phyloP scores from a whole-genome alignment of 2,329 filamentous ascomycete species.

The Ophiostoma ulmi region DNA sequence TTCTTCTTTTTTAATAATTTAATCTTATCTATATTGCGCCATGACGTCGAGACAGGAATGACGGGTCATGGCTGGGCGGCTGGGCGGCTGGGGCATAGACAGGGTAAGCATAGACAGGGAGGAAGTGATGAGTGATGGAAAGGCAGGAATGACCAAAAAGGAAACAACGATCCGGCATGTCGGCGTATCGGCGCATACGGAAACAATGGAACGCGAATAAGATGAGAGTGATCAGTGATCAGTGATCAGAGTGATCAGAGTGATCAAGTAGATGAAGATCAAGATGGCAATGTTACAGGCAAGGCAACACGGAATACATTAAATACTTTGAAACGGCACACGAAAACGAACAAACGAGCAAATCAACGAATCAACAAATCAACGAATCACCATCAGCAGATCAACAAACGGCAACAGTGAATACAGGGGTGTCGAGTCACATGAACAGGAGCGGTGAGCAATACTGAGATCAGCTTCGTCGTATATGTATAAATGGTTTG shows the following conservation, averaged over 20 bases:
- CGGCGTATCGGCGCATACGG: neutral
- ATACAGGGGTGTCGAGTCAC: constrained; percentile 3
- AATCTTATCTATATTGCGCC: neutral
- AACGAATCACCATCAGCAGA: neutral
- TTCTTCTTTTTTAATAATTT: neutral
- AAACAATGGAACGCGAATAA: neutral
- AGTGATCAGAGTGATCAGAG: no score
- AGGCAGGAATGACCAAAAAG: neutral
- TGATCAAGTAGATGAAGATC: no score
- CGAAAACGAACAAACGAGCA: no score
- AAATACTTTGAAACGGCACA: no score
- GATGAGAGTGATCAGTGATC: neutral
- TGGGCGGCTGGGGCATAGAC: no score
- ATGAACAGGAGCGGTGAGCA: constrained; percentile 13
- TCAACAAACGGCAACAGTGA: neutral
- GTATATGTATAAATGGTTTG: neutral
- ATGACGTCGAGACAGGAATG: no score
- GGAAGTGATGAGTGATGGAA: neutral
- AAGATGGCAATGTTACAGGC: no score
- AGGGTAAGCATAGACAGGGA: no score
- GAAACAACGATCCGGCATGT: neutral
- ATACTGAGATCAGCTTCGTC: neutral
- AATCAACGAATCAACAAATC: neutral
- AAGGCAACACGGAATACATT: no score
- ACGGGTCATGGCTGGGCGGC: no score